phyloP scores from a whole-genome alignment of 2,329 filamentous ascomycete genomes.

The Fusarium oligoseptatum region DNA sequence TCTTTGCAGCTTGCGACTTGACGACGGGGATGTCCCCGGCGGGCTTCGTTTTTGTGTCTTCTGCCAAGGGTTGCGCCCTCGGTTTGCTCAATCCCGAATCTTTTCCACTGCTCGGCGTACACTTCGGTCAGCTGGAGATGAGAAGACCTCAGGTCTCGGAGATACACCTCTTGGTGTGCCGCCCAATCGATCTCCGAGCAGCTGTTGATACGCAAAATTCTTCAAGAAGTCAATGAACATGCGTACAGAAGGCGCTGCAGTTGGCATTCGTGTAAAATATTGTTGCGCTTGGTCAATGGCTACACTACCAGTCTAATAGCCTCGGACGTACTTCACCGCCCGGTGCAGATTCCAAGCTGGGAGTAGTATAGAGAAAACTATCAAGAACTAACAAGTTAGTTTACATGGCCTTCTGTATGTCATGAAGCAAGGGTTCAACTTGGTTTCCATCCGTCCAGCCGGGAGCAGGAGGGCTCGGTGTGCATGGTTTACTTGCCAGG shows the following conservation, averaged over 20 bases:
- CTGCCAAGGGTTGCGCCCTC: neutral
- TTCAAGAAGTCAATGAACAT: neutral
- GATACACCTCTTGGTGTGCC: neutral
- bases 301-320: neutral
- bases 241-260: neutral
- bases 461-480: neutral
- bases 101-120: neutral
- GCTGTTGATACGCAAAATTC: neutral
- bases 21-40: neutral
- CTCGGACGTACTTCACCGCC: neutral
- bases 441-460: neutral
- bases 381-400: neutral
- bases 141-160: neutral
- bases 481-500: neutral
- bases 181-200: neutral
- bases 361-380: neutral
- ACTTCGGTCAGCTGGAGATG: neutral
- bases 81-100: neutral
- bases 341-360: neutral
- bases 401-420: neutral
- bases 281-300: neutral
- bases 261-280: neutral
- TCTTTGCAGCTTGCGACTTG: neutral
- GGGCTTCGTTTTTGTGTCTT: neutral
- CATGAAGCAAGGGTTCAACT: neutral